These are phyloP conservation scores for Hyparrhenia diplandra DNA, from an alignment of 176 grass and related monocot genomes.

Conservation along the genomic window DNA sequence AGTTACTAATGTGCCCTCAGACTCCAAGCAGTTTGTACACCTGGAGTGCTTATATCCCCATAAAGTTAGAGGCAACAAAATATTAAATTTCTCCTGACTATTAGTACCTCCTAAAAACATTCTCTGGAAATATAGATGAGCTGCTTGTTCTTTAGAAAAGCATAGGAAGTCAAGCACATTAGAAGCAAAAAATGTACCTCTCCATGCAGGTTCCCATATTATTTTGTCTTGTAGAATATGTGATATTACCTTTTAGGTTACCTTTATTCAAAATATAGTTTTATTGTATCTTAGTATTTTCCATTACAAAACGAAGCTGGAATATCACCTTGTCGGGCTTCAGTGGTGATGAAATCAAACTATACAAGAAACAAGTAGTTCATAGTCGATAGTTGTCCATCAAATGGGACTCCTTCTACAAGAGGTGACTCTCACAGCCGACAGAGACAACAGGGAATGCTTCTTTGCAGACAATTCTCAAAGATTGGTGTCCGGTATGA, in stretches of 20 bases:
- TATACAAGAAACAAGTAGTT: conserved; percentile 91
- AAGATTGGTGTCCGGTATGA: no score
- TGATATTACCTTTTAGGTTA: background rate
- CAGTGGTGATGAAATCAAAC: conserved; percentile 90
- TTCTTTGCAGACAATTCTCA: conserved; percentile 81
- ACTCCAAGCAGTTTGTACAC: no score
- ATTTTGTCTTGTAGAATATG: conserved; percentile 17
- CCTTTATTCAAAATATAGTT: conserved; percentile 10
- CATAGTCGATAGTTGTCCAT: conserved; percentile 9
- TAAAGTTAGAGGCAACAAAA: no score
- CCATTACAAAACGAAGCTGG: conserved; percentile 79
- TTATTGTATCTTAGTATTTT: conserved; percentile 10
- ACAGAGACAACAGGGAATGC: no score
- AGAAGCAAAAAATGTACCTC: conserved; percentile 93
- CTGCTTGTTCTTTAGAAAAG: conserved; percentile 94
- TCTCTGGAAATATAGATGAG: no score
- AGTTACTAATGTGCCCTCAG: no score
- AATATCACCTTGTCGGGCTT: conserved; percentile 90
- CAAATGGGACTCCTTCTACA: no score
- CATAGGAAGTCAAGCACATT: conserved; percentile 86
- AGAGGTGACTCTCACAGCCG: no score
- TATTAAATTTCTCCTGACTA: no score
- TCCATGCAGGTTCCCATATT: conserved; percentile 71
- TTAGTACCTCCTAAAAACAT: no score
- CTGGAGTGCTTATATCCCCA: no score